phyloP scores from a whole-genome alignment of 805 yeast species.

The Schwanniomyces yamadae region DNA sequence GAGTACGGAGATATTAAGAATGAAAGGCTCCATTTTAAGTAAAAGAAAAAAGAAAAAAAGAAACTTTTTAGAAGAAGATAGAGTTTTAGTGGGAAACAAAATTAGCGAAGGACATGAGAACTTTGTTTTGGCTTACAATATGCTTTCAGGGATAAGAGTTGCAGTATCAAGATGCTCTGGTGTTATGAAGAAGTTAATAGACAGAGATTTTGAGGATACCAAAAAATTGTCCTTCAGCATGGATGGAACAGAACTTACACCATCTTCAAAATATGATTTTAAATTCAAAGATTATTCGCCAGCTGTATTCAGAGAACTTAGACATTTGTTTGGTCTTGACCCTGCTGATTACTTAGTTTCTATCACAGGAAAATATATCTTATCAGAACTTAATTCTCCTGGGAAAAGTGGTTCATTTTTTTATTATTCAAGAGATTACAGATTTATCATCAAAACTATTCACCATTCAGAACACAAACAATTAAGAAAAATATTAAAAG shows the following conservation, averaged over 20 bases:
- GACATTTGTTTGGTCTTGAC: slow-evolving; percentile 80
- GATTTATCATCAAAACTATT: slow-evolving; percentile 93
- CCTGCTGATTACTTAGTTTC: slow-evolving; percentile 95
- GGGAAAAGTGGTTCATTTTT: slow-evolving; percentile 97
- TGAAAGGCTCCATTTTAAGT: slow-evolving; percentile 47
- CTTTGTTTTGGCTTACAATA: slow-evolving; percentile 91
- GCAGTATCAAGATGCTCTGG: slow-evolving; percentile 93
- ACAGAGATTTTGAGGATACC: slow-evolving; percentile 65
- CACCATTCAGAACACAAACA: slow-evolving; percentile 91
- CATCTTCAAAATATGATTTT: slow-evolving; percentile 92
- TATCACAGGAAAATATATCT: slow-evolving; percentile 86
- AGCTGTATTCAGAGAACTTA: slow-evolving; percentile 83
- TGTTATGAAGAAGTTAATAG: slow-evolving; percentile 67
- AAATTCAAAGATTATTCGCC: slow-evolving; percentile 97
- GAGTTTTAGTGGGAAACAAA: slow-evolving; percentile 71
- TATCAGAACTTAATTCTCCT: slow-evolving; percentile 90
- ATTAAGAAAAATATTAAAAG: slow-evolving; percentile 66
- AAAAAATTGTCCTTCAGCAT: slow-evolving; percentile 85
- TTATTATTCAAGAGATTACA: slow-evolving; percentile 89
- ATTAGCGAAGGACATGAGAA: slow-evolving; percentile 92
- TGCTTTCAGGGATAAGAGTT: slow-evolving; percentile 95
- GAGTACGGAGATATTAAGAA: slow-evolving; percentile 46
- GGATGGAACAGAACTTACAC: slow-evolving; percentile 85
- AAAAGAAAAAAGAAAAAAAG: slow-evolving; percentile 46
- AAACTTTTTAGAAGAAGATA: slow-evolving; percentile 48